Percentiles rank a stretch among this genome's conserved stretches.
These are phyloP conservation scores for Hortiboletus campestris DNA, from an alignment of 768 basidiomycete species.

Conservation along the genomic window DNA sequence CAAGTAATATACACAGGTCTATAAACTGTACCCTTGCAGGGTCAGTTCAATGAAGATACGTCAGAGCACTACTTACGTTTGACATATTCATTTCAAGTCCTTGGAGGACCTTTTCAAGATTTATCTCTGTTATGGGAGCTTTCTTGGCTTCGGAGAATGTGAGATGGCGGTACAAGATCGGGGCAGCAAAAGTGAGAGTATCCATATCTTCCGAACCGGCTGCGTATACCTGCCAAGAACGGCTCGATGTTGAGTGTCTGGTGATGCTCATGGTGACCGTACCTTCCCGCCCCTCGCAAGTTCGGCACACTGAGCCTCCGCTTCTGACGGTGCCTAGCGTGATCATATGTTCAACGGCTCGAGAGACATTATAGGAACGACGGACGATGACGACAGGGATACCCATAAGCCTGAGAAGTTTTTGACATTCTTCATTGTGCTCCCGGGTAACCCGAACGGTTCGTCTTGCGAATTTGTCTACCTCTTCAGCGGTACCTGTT, in stretches of 20 bases:
- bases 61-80: conserved; percentile 45
- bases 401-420: conserved; percentile 88
- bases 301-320: conserved; percentile 98
- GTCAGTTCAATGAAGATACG: conserved; percentile 1
- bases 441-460: conserved; percentile 94
- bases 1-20: conserved; percentile 93
- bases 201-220: conserved; percentile 99
- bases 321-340: conserved; percentile 90
- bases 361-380: conserved; percentile 7
- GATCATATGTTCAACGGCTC: background rate
- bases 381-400: conserved; percentile 91
- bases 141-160: conserved; percentile 99
- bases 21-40: conserved; percentile 62
- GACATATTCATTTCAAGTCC: conserved; percentile 94
- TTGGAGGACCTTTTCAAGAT: conserved; percentile 75
- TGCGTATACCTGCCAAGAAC: conserved; percentile 72
- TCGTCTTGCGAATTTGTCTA: conserved; percentile 85
- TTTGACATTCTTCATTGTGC: conserved; percentile 94
- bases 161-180: conserved; percentile 90
- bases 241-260: background rate
- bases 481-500: conserved; percentile 87
- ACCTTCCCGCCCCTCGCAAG: conserved; percentile 95
- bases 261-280: background rate
- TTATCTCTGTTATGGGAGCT: conserved; percentile 91
- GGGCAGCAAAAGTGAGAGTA: conserved; percentile 92